Evolutionary conservation across 1,139 yeast species (phyloP).

Genomic region (Yamadazyma sp.): DNA sequence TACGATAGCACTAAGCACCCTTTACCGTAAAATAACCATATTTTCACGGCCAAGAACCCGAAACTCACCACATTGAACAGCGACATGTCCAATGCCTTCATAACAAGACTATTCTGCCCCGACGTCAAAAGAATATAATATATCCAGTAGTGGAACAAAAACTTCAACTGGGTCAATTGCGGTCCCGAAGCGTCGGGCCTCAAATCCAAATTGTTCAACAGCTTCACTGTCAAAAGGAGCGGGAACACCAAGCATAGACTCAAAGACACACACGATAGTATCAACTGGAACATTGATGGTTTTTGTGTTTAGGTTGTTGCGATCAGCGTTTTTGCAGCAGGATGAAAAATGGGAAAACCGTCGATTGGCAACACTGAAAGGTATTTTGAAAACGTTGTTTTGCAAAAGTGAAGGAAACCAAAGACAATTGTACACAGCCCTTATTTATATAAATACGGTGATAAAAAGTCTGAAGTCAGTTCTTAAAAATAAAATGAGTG

Average conservation of each 20-base stretch:
- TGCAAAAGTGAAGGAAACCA: no score
- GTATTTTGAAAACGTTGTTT: no score
- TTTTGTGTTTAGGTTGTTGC: no score
- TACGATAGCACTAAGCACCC: constrained; percentile 24
- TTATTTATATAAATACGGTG: no score
- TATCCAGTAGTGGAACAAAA: constrained; percentile 28
- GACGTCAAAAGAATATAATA: constrained; percentile 20
- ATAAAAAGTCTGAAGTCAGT: background rate
- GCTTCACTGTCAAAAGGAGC: constrained; percentile 17
- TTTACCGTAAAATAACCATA: constrained; percentile 30
- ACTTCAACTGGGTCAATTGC: constrained; percentile 16
- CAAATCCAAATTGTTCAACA: constrained; percentile 11
- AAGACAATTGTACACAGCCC: no score
- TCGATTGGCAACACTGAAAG: no score
- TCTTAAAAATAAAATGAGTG: background rate
- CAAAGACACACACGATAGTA: constrained; percentile 3
- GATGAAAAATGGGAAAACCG: background rate
- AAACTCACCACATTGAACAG: constrained; percentile 8
- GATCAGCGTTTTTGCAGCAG: background rate
- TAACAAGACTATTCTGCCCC: constrained; percentile 13
- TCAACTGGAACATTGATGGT: constrained; percentile 6
- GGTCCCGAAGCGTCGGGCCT: constrained; percentile 5
- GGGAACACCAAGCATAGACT: constrained; percentile 16
- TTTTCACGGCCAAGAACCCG: constrained; percentile 15
- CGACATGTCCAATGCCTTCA: constrained; percentile 13